Evolutionary conservation across 345 rosid species (phyloP).

Genomic region (Murraya koenigii): DNA sequence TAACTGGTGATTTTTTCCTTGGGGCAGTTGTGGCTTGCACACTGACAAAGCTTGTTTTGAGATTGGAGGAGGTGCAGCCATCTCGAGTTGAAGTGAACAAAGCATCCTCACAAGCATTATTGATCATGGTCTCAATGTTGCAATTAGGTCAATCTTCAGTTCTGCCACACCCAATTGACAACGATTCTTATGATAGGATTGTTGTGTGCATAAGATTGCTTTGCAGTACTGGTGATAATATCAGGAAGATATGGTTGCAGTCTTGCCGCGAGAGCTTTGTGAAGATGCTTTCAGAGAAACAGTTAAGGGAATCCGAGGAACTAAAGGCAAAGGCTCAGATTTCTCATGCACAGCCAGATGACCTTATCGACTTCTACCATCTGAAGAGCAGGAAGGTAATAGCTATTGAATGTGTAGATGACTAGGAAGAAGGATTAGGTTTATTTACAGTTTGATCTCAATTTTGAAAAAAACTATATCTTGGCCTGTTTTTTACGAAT

Average conservation of each 20-base stretch:
- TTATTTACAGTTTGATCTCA: neutral
- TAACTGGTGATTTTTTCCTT: constrained; percentile 94
- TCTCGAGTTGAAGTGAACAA: constrained; percentile 76
- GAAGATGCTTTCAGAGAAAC: constrained; percentile 95
- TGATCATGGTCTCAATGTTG: constrained; percentile 88
- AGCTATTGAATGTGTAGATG: neutral
- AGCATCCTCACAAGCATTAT: constrained; percentile 57
- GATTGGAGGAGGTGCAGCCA: constrained; percentile 93
- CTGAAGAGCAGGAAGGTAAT: constrained; percentile 95
- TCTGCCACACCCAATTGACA: constrained; percentile 92
- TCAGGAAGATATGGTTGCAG: constrained; percentile 84
- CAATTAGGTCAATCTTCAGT: constrained; percentile 91
- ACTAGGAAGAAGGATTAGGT: neutral
- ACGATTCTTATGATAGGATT: constrained; percentile 87
- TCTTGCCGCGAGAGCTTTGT: constrained; percentile 92
- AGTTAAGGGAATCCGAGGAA: constrained; percentile 79
- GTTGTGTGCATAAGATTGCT: constrained; percentile 74
- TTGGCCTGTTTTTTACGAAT: neutral
- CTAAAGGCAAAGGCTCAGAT: constrained; percentile 90
- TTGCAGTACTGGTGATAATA: constrained; percentile 75
- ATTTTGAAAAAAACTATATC: neutral
- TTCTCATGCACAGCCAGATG: constrained; percentile 96
- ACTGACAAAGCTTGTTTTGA: constrained; percentile 81
- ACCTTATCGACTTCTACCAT: constrained; percentile 96
- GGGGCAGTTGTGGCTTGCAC: constrained; percentile 98